Conservation (phyloP, 1,139 yeast genomes). For the Taiozyma onychis region DNA sequence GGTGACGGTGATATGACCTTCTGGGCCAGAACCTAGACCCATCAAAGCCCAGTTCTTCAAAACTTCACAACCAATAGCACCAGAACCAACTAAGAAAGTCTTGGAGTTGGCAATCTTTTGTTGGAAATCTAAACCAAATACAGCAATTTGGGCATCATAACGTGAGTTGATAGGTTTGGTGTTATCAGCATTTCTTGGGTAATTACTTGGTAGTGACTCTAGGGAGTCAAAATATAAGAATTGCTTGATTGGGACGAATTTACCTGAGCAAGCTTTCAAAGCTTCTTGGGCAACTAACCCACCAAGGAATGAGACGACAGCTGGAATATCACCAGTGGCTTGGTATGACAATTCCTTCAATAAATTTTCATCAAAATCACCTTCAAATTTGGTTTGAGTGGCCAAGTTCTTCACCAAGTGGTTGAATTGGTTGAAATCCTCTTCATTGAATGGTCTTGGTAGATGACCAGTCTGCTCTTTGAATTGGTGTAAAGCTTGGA, state of each 20-base stretch:
- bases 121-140: slow-evolving; percentile 78
- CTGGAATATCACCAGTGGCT: slow-evolving; percentile 90
- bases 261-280: slow-evolving; percentile 89
- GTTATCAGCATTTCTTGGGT: slow-evolving; percentile 60
- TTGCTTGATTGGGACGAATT: slow-evolving; percentile 87
- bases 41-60: slow-evolving; percentile 96
- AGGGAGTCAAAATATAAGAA: slow-evolving; percentile 90
- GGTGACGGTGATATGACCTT: slow-evolving; percentile 80
- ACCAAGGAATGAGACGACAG: slow-evolving; percentile 84
- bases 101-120: slow-evolving; percentile 66
- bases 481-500: slow-evolving; percentile 83
- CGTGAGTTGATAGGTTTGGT: slow-evolving; percentile 75
- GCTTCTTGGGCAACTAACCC: slow-evolving; percentile 97
- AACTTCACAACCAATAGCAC: slow-evolving; percentile 99
- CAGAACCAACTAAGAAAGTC: slow-evolving; percentile 92
- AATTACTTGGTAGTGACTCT: slow-evolving; percentile 64
- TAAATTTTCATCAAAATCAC: slow-evolving; percentile 56
- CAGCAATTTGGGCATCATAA: slow-evolving; percentile 92
- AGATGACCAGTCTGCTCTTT: slow-evolving; percentile 51
- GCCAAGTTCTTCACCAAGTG: slow-evolving; percentile 57
- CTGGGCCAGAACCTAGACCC: slow-evolving; percentile 90
- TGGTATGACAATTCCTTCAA: slow-evolving; percentile 74
- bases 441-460: slow-evolving; percentile 73
- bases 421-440: slow-evolving; percentile 67
- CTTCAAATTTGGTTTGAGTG: slow-evolving; percentile 37